Percentiles rank a stretch among this genome's conserved stretches.
Evolutionary conservation across 1,284 basidiomycete genomes (phyloP).

Genomic region (Xerocomus cyaneibrunnescens): DNA sequence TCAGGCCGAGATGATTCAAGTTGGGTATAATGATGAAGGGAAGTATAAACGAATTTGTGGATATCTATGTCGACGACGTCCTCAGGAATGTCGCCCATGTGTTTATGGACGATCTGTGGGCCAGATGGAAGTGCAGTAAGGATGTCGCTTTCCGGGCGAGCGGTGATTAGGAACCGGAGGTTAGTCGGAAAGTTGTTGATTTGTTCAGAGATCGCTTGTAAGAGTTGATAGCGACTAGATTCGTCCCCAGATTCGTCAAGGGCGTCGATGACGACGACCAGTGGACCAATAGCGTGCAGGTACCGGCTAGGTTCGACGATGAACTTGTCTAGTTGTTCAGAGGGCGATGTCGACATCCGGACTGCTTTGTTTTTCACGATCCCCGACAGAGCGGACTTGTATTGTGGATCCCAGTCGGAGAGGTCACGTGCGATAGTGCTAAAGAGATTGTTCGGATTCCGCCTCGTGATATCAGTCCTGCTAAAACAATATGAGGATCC

Average conservation of each 20-base stretch:
- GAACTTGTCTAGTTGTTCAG: slow-evolving; percentile 20
- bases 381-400: slow-evolving; percentile 11
- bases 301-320: slow-evolving; percentile 17
- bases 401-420: slow-evolving; percentile 23
- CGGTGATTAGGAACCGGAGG: slow-evolving; percentile 22
- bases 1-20: slow-evolving; percentile 22
- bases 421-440: slow-evolving; percentile 24
- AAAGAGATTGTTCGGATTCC: slow-evolving; percentile 25
- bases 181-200: slow-evolving; percentile 14
- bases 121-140: slow-evolving; percentile 7
- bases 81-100: slow-evolving; percentile 13
- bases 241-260: slow-evolving; percentile 25
- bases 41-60: slow-evolving; percentile 15
- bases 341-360: slow-evolving; percentile 15
- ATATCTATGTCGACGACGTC: slow-evolving; percentile 20
- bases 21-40: slow-evolving; percentile 5
- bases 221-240: slow-evolving; percentile 10
- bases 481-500: slow-evolving; percentile 25
- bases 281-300: slow-evolving; percentile 16
- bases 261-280: slow-evolving; percentile 22
- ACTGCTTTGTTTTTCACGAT: slow-evolving; percentile 21
- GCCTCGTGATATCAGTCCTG: slow-evolving; percentile 13
- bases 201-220: slow-evolving; percentile 11
- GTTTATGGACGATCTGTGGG: slow-evolving; percentile 14
- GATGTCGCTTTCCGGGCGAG: slow-evolving; percentile 24